Conservation (phyloP, 345 rosid genomes). For the Euclidium syriacum region DNA sequence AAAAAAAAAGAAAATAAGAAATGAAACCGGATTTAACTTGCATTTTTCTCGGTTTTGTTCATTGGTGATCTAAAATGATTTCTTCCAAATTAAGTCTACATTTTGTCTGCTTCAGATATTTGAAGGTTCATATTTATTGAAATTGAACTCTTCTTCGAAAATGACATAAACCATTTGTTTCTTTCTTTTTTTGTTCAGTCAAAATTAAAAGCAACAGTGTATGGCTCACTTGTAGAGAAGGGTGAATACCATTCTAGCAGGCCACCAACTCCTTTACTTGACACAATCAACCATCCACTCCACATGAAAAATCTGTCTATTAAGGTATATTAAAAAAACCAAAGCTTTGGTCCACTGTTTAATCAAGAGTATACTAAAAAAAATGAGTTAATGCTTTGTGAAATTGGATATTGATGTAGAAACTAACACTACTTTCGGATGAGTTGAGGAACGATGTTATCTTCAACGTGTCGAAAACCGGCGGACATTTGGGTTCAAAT, state of each 20-base stretch:
- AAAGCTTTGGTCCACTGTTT: background rate
- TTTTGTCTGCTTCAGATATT: too few species aligned
- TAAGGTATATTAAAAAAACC: conserved; percentile 36
- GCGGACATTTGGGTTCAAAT: conserved; percentile 95
- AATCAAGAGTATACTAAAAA: too few species aligned
- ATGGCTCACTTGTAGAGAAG: background rate
- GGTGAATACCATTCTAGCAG: conserved; percentile 26
- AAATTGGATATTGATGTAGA: too few species aligned
- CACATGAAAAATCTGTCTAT: conserved; percentile 68
- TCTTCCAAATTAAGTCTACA: too few species aligned
- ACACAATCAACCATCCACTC: conserved; percentile 60
- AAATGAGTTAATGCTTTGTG: too few species aligned
- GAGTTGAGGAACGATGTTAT: conserved; percentile 91
- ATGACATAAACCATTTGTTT: background rate
- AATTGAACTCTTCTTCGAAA: too few species aligned
- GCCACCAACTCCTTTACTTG: conserved; percentile 66
- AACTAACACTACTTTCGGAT: conserved; percentile 76
- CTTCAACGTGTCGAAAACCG: conserved; percentile 85
- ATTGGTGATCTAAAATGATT: background rate
- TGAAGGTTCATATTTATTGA: background rate
- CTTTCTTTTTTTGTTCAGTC: background rate
- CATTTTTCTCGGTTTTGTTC: background rate
- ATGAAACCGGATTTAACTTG: background rate
- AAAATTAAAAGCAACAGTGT: background rate
- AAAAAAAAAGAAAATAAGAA: too few species aligned